A percentile compares a stretch with the other conserved stretches of the same genome.
Evolutionary conservation across 2,329 filamentous ascomycete species (phyloP).

Genomic region (Nothophoma quercina): DNA sequence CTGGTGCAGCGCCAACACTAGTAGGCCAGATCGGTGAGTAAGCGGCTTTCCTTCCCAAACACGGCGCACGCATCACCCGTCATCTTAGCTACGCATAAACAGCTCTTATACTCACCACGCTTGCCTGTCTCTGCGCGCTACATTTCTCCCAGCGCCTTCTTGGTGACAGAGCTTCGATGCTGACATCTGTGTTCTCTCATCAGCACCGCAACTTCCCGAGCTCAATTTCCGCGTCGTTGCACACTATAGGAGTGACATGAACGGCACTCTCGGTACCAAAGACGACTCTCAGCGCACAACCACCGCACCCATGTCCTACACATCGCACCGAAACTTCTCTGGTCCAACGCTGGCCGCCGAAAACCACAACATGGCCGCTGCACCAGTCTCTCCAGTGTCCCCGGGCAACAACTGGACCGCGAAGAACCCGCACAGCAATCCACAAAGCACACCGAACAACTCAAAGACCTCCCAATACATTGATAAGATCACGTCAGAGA

Average conservation of each 20-base stretch:
- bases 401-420: slow-evolving; percentile 32
- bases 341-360: slow-evolving; percentile 46
- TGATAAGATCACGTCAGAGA: slow-evolving; percentile 81
- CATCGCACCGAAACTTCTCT: slow-evolving; percentile 39
- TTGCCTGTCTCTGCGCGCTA: slow-evolving; percentile 16
- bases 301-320: slow-evolving; percentile 38
- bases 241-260: slow-evolving; percentile 40
- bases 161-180: slow-evolving; percentile 26
- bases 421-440: slow-evolving; percentile 37
- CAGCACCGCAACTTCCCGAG: slow-evolving; percentile 33
- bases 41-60: slow-evolving; percentile 28
- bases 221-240: slow-evolving; percentile 26
- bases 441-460: slow-evolving; percentile 34
- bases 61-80: slow-evolving; percentile 28
- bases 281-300: slow-evolving; percentile 27
- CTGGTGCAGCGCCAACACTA: slow-evolving; percentile 9
- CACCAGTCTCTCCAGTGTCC: slow-evolving; percentile 27
- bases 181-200: slow-evolving; percentile 15
- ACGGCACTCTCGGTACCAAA: slow-evolving; percentile 27
- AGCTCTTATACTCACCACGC: slow-evolving; percentile 19
- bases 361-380: slow-evolving; percentile 30
- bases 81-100: slow-evolving; percentile 29
- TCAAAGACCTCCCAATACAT: slow-evolving; percentile 60
- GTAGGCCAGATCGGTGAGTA: slow-evolving; percentile 18
- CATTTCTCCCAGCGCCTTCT: not conserved